A percentile compares a stretch with the other conserved stretches of the same genome.
These are phyloP conservation scores for Lanzia echinophila DNA, from an alignment of 2,329 filamentous ascomycete genomes.

Conservation along the genomic window DNA sequence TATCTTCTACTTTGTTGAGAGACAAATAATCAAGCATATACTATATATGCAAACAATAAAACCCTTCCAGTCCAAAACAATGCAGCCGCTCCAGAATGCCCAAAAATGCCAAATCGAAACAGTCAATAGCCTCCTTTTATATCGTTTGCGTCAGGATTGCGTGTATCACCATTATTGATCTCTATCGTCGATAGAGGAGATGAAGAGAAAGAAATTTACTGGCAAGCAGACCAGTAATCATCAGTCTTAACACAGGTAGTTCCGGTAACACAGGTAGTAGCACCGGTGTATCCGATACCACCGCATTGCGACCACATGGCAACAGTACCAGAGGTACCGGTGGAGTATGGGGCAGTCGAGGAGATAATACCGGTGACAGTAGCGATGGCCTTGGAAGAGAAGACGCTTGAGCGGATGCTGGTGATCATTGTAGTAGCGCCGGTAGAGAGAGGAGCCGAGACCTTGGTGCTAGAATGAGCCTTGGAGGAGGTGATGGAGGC, in stretches of 20 bases:
- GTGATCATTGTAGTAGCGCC: neutral
- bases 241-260: slow-evolving; percentile 17
- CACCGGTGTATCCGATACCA: slow-evolving; percentile 17
- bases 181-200: neutral
- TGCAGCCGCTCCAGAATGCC: no score
- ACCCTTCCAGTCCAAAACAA: no score
- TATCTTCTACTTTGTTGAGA: no score
- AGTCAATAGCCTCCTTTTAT: neutral
- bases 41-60: no score
- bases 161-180: no score
- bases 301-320: slow-evolving; percentile 20
- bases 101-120: neutral
- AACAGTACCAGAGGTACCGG: neutral
- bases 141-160: neutral
- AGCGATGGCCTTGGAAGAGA: neutral
- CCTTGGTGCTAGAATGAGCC: no score
- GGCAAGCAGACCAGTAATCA: slow-evolving; percentile 9
- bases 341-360: neutral
- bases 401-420: neutral
- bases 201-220: neutral
- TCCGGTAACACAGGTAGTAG: slow-evolving; percentile 13
- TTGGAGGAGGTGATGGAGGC: neutral
- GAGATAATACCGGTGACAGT: neutral
- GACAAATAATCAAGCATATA: no score
- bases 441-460: neutral